phyloP scores from a whole-genome alignment of 352 stramenopile genomes.

The Pythium plurisporium region DNA sequence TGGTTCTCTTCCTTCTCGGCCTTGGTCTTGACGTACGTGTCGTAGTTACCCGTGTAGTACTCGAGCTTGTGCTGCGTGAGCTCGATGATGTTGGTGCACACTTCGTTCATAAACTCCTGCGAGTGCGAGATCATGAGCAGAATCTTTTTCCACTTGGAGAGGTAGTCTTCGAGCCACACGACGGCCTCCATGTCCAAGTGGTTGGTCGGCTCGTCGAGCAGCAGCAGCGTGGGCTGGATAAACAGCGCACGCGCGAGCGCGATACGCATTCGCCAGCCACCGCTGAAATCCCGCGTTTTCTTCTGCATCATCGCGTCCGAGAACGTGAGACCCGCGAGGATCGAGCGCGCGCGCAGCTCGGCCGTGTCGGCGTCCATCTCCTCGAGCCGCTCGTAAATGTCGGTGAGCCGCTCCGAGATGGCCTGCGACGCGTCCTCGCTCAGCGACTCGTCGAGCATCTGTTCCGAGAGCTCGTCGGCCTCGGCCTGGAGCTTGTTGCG shows the following conservation, averaged over 20 bases:
- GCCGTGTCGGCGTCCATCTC: conserved; percentile 93
- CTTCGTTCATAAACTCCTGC: conserved; percentile 98
- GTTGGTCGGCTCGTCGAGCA: conserved; percentile 96
- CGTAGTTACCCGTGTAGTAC: conserved; percentile 99
- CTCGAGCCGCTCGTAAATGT: conserved; percentile 94
- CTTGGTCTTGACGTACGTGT: conserved; percentile 96
- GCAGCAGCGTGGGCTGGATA: conserved; percentile 92
- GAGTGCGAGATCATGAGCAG: conserved; percentile 97
- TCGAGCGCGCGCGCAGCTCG: conserved; percentile 89
- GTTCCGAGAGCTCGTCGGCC: conserved; percentile 89
- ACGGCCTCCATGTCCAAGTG: conserved; percentile 97
- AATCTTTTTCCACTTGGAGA: conserved; percentile 97
- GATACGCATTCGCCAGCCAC: conserved; percentile 97
- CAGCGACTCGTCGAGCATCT: conserved; percentile 86
- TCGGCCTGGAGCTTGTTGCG: conserved; percentile 90
- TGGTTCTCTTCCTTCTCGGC: conserved; percentile 98
- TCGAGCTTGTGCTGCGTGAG: conserved; percentile 93
- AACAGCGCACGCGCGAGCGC: conserved; percentile 96
- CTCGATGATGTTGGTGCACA: conserved; percentile 98
- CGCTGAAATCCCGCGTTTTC: conserved; percentile 92
- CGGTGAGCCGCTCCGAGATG: conserved; percentile 90
- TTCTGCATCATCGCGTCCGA: conserved; percentile 93
- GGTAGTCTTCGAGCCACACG: conserved; percentile 98
- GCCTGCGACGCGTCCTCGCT: conserved; percentile 79
- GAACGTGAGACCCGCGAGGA: conserved; percentile 96